Evolutionary conservation across 1,284 basidiomycete species (phyloP), one percentile per base, ranked within the genome.

Genomic region (Athelia psychrophila): DNA sequence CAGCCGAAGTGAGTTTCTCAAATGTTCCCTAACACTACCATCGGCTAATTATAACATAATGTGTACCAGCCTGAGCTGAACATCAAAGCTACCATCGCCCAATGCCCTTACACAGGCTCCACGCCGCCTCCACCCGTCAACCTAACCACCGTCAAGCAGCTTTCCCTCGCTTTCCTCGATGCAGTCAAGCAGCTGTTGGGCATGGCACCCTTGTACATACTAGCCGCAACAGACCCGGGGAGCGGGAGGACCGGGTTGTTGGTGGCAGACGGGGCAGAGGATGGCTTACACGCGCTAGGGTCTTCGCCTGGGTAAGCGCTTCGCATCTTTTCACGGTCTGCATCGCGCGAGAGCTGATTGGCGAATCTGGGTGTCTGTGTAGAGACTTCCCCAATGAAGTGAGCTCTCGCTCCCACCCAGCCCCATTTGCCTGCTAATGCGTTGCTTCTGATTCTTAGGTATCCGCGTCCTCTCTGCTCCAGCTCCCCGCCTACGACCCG

Each of bases 81-180:
- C 49, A 52, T 67, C 13, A 50, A 48, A 25, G 70, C 66, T 10
- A 64, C 61, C 2, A 63, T 74, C 20, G 59, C 68, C 1, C 71
- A 73, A 58, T 69, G 70, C 48, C 69, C 72, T 1, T 73, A 64
- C 51, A 58, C 66, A 13, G 71, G 71, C 20, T 48, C 48, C 6
- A 44, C 53, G 18, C 47, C 61, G 2, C 13, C 36, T 23, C 51
- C 48, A 9, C 35, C 38, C 6, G 32, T 59, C 9, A 51, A 51
- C 8, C 48, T 57, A 24, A 54, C 53, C 0, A 55, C 58, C 44
- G 19, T 70, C 52, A 66, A 64, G 52, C 58, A 60, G 1, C 30
- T 63, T 19, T 51, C 56, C 15, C 60, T 51, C 18, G 67, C 58
- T 0, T 24, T 72, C 18, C 42, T 58, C 2, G 72, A 74, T 53